phyloP scores from a whole-genome alignment of 306 rosid species.

The Cicer chorassanicum region DNA sequence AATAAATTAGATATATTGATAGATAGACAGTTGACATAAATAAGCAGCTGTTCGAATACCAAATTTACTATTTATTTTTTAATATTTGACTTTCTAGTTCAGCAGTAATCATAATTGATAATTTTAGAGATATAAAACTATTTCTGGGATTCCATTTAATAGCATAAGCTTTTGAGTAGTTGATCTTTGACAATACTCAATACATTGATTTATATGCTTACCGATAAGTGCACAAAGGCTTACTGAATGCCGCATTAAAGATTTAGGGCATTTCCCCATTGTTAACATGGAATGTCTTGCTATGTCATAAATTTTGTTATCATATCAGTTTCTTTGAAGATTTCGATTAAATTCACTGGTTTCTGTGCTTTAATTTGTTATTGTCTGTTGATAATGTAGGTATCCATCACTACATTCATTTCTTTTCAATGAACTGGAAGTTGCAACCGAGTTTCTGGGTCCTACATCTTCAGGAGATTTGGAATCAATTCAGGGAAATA shows the following conservation, averaged over 20 bases:
- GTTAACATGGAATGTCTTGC: not conserved
- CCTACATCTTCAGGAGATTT: slow-evolving; percentile 58
- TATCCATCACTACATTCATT: slow-evolving; percentile 88
- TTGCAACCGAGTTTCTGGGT: slow-evolving; percentile 74
- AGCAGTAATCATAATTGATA: not conserved
- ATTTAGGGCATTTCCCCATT: not conserved
- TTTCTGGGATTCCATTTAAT: slow-evolving; percentile 3
- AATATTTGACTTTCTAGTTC: not conserved
- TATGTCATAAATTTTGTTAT: not conserved
- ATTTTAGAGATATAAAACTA: not conserved
- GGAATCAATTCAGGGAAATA: slow-evolving; percentile 64
- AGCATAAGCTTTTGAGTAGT: not conserved
- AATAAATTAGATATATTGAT: not conserved
- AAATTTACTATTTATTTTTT: not conserved
- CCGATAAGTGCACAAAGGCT: not conserved
- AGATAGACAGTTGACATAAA: not conserved
- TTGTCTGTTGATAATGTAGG: slow-evolving; percentile 51
- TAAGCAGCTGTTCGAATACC: not conserved
- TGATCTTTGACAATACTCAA: not conserved
- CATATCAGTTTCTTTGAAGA: not conserved
- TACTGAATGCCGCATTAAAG: not conserved
- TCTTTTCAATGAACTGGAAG: slow-evolving; percentile 77
- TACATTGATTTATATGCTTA: not conserved
- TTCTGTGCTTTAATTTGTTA: slow-evolving; percentile 24
- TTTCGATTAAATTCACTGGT: not conserved